Percentiles rank a stretch among this genome's conserved stretches.
Evolutionary conservation across 352 stramenopile genomes (phyloP).

Genomic region (Saprolegnia parasitica): DNA sequence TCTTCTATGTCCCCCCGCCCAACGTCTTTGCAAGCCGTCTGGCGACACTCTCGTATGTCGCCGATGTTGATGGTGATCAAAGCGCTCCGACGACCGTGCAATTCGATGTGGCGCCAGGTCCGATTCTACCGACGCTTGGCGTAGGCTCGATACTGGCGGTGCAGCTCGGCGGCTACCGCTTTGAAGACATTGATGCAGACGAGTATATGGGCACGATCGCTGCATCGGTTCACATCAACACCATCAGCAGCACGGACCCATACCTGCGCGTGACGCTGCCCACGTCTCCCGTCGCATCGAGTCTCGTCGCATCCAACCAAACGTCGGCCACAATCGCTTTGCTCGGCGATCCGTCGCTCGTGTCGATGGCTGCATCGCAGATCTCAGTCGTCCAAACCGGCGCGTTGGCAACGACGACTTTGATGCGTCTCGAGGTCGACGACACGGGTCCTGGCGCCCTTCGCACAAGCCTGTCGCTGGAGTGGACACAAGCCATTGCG

Average conservation of each 20-base stretch:
- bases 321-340: slow-evolving; percentile 2
- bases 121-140: neutral
- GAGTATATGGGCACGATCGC: slow-evolving; percentile 21
- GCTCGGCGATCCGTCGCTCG: slow-evolving; percentile 3
- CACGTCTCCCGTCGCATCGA: neutral
- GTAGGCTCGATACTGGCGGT: neutral
- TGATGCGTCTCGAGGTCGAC: slow-evolving; percentile 1
- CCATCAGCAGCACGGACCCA: neutral
- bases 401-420: neutral
- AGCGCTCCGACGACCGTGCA: neutral
- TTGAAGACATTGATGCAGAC: slow-evolving; percentile 24
- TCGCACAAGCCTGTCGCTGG: neutral
- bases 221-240: neutral
- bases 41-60: neutral
- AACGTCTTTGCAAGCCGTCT: neutral
- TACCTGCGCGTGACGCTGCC: slow-evolving; percentile 7
- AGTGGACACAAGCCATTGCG: slow-evolving; percentile 7
- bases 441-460: slow-evolving; percentile 15
- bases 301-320: neutral
- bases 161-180: slow-evolving; percentile 16
- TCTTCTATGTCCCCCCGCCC: neutral
- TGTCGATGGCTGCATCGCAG: neutral
- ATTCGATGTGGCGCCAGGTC: neutral
- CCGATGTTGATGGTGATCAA: neutral
- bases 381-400: neutral